Percentiles rank a stretch among this genome's conserved stretches.
phyloP scores from a whole-genome alignment of 768 basidiomycete species.

The Russula griseocarnosa region DNA sequence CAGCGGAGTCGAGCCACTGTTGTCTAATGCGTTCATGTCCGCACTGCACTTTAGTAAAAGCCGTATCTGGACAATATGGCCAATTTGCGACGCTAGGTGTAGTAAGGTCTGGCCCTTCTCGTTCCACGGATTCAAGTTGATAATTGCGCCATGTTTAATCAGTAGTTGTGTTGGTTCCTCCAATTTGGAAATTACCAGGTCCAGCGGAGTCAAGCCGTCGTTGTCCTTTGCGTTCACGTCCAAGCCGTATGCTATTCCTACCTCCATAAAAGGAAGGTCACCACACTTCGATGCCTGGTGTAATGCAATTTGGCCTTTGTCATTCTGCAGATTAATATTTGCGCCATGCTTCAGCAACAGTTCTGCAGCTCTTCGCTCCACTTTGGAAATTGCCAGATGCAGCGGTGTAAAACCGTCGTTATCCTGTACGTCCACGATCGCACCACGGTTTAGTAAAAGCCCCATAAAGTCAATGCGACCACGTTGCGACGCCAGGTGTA shows the following conservation, averaged over 20 bases:
- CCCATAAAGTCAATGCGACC: not conserved
- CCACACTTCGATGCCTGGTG: no score
- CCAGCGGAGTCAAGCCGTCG: not conserved
- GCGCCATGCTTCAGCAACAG: no score
- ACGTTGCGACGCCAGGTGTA: not conserved
- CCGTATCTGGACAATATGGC: not conserved
- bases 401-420: not conserved
- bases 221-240: not conserved
- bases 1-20: not conserved
- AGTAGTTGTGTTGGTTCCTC: not conserved
- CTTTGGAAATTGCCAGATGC: not conserved
- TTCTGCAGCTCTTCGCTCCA: no score
- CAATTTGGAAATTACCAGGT: not conserved
- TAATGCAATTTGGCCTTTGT: no score
- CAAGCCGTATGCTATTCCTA: no score
- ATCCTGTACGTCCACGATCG: not conserved
- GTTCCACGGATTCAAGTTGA: not conserved
- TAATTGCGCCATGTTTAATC: not conserved
- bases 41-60: not conserved
- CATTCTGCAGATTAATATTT: no score
- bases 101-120: no score
- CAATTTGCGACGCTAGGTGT: no score
- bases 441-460: not conserved
- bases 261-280: no score
- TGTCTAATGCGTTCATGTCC: not conserved